Conservation (phyloP, 495 filamentous ascomycete species). For the Aspergillus homomorphus region DNA sequence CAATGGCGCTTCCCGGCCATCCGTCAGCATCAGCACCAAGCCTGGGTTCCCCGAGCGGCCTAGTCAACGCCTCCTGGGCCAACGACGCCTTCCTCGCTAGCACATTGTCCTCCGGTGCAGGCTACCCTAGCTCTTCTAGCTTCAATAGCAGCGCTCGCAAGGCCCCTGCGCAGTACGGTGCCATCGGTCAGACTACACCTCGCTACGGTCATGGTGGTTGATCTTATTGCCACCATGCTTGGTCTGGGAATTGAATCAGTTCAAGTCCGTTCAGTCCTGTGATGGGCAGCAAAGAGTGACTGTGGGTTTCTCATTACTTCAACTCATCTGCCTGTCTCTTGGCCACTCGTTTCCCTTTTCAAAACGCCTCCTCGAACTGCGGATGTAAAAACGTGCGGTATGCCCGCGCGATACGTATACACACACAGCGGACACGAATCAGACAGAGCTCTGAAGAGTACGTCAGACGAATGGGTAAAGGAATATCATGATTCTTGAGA, state of each 20-base stretch:
- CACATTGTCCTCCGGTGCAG: conserved; percentile 27
- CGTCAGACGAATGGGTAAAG: no score
- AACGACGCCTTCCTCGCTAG: conserved; percentile 46
- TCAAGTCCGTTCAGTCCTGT: background rate
- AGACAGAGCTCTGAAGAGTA: background rate
- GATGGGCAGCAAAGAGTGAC: background rate
- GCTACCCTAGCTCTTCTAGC: conserved; percentile 21
- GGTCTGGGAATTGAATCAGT: background rate
- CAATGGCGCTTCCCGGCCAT: conserved; percentile 29
- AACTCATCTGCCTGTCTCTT: background rate
- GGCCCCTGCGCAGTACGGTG: conserved; percentile 35
- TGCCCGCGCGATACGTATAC: background rate
- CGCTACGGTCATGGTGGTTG: conserved; percentile 50
- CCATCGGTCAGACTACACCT: conserved; percentile 42
- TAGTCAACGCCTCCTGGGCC: conserved; percentile 36
- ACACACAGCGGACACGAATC: background rate
- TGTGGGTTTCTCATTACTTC: background rate
- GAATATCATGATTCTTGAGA: no score
- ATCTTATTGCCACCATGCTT: conserved; percentile 12
- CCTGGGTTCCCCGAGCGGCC: conserved; percentile 18
- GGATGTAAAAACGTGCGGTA: background rate
- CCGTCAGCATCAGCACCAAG: conserved; percentile 13
- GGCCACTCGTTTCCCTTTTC: background rate
- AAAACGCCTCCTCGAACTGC: background rate
- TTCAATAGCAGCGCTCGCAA: conserved; percentile 29